Percentiles rank a stretch among this genome's conserved stretches.
Conservation (phyloP, 208 protist genomes). For the Leptomonas seymouri region DNA sequence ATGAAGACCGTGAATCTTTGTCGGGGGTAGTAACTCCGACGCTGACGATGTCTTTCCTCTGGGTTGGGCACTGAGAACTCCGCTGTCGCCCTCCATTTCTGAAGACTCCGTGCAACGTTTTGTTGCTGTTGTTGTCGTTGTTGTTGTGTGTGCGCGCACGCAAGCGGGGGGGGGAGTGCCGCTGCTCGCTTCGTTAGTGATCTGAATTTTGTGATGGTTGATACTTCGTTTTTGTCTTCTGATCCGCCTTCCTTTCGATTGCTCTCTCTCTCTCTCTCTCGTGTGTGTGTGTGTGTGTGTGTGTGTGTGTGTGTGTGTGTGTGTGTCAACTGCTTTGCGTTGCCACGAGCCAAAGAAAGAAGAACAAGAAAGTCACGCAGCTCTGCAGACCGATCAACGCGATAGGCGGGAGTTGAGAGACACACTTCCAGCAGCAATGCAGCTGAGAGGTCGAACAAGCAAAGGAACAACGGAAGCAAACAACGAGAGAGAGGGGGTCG, state of each 20-base stretch:
- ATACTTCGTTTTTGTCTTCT: constrained; percentile 1
- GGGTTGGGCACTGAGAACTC: not conserved
- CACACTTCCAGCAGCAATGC: too few relatives aligned
- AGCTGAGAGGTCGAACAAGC: not conserved
- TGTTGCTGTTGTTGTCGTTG: not conserved
- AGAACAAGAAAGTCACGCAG: too few relatives aligned
- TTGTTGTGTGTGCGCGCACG: constrained; percentile 1
- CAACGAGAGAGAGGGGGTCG: not conserved
- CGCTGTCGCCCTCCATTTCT: not conserved
- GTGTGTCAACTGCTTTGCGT: too few relatives aligned
- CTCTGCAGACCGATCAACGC: too few relatives aligned
- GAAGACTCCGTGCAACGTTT: not conserved
- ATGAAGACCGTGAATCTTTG: constrained; percentile 3
- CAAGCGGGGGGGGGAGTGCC: too few relatives aligned
- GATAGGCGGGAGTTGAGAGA: too few relatives aligned
- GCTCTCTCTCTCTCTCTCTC: too few relatives aligned
- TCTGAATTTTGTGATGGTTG: too few relatives aligned
- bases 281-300: too few relatives aligned
- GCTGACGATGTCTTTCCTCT: not conserved
- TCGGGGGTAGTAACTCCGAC: not conserved
- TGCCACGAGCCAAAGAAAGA: too few relatives aligned
- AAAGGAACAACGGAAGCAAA: not conserved
- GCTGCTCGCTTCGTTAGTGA: not conserved
- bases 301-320: too few relatives aligned
- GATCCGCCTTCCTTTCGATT: not conserved